Evolutionary conservation across 1,139 yeast species (phyloP), one percentile per base, ranked within the genome.

Genomic region (Candida buenavistaensis): DNA sequence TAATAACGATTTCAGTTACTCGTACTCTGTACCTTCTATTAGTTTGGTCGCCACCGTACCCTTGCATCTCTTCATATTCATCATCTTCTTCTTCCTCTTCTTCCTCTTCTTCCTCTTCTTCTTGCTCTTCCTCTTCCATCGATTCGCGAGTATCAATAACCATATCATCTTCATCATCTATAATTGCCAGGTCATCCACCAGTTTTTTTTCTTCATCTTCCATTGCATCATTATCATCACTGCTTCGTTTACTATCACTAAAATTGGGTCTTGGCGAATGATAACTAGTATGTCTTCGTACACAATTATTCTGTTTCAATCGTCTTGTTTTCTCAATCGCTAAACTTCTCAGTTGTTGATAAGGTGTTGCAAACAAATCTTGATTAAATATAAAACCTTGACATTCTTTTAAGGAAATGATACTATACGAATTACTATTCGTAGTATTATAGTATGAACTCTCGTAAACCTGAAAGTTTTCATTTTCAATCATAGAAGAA

Each of bases 331-430:
- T 50, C 38, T 69, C 78, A 37, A 59, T 66, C 2, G 72, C 62
- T 3, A 65, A 44, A 1, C 79, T 69, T 33, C 72, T 55, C 49
- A 68, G 74, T 46, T 80, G 88, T 45, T 78, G 84, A 50, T 75
- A 78, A 6, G 80, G 76, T 6, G 81, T 69, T 7, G 85, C 88
- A 65, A 82, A 82, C 39, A 82, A 60, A 48, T 81, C 87, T 48
- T 81, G 88, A 55, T 83, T 83, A 72, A 86, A 83, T 13, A 77
- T 61, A 49, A 82, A 83, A 5, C 92, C 92, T 52, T 83, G 90
- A 32, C 81, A 70, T 51, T 82, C 87, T 33, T 71, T 72, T 23
- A 83, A 61, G 23, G 78, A 72, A 30, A 72, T 66, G 11, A 69
- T 64, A 38, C 59, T 66, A 42, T 62, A 64, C 30, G 59, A 55